phyloP scores from a whole-genome alignment of 257 asterid genomes.

The Rehmannia glutinosa region DNA sequence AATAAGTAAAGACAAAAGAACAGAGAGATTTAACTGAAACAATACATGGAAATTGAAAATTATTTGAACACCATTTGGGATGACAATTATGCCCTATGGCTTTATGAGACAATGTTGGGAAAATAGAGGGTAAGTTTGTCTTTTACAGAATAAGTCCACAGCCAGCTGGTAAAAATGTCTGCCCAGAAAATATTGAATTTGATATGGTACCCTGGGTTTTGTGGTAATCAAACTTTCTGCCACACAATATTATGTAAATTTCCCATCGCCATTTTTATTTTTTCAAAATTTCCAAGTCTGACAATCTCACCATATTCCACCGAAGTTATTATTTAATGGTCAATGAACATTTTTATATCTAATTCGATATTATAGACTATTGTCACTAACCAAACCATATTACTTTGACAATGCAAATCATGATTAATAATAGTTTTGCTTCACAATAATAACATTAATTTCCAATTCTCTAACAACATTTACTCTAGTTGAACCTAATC shows the following conservation, averaged over 20 bases:
- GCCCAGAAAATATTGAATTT: neutral
- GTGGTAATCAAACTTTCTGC: neutral
- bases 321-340: too few relatives aligned
- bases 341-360: too few relatives aligned
- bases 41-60: neutral
- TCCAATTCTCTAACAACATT: too few relatives aligned
- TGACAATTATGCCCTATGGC: conserved; percentile 4
- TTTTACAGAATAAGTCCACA: neutral
- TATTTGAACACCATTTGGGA: conserved; percentile 1
- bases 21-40: neutral
- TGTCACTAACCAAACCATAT: too few relatives aligned
- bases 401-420: too few relatives aligned
- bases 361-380: too few relatives aligned
- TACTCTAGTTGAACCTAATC: too few relatives aligned
- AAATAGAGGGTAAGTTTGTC: neutral
- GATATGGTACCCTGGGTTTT: neutral
- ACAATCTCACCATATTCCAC: too few relatives aligned
- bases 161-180: neutral
- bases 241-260: neutral
- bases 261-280: too few relatives aligned
- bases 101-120: neutral
- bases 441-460: too few relatives aligned
- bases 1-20: neutral
- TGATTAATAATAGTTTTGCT: too few relatives aligned
- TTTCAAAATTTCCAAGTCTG: too few relatives aligned